Evolutionary conservation across 2,329 filamentous ascomycete genomes (phyloP), one percentile per base, ranked within the genome.

Genomic region (Tolypocladium amazonense): DNA sequence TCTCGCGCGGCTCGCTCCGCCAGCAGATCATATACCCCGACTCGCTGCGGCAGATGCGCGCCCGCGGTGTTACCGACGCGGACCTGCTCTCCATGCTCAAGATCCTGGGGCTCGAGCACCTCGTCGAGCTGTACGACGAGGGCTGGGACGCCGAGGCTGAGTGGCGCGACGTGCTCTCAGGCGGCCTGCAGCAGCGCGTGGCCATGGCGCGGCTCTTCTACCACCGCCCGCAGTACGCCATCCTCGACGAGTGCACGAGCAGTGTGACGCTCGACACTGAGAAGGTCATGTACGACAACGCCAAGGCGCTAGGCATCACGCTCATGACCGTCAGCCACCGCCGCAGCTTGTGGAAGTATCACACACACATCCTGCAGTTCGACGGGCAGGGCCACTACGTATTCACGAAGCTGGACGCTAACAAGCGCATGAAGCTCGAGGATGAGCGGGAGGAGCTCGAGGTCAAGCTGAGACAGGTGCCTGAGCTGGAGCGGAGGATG

Each of bases 1-100:
- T 99, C 1, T 94, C 90, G 18, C 86, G 91, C 58, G 94, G 94
- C 27, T 92, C 89, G 1, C 83, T 99, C n/a, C 87, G 94, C 45
- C 92, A 97, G 72, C 94, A 99, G 70, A 92, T 99, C 67, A 96
- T 94, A 61, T 99, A 99, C 74, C 94, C 94, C 0, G 94, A 99
- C 73, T 88, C 86, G 11, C 75, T 96, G 23, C 87, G 90, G 57
- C 88, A 92, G 64, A 96, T 97, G 87, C 89, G 90, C 52, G 83
- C 87, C 63, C 92, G 92, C 69, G 87, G 89, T 56, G 81, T 94
- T 39, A 92, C 89, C 0, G 94, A 99, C 70, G 79, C 81, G 0
- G 90, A 97, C 67, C 84, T 99, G 1, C 78, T 88, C 61, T 79
- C 82, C 15, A 90, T 97, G 61, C 83, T 99, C 38, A 81, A 81